Percentiles rank a stretch among this genome's conserved stretches.
Evolutionary conservation across 2,329 filamentous ascomycete species (phyloP).

Genomic region (Colletotrichum musicola): DNA sequence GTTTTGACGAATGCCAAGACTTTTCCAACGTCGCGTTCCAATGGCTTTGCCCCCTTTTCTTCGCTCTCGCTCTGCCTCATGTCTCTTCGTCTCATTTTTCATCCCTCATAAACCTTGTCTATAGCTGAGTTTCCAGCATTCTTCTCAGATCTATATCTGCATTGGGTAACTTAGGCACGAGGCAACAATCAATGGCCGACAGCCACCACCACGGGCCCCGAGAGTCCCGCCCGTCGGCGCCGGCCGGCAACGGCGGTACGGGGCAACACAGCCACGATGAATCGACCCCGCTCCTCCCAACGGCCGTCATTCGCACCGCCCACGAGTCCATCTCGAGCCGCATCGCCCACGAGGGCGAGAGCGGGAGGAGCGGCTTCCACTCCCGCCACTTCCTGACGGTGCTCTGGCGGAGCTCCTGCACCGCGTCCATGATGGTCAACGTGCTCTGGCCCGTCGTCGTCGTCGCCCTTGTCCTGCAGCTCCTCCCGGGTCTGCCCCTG

Average conservation of each 20-base stretch:
- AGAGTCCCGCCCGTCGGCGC: neutral
- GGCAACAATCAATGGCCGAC: neutral
- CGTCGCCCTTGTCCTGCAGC: conserved; percentile 57
- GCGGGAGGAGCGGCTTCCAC: conserved; percentile 58
- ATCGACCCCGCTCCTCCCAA: conserved; percentile 48
- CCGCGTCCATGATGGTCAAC: conserved; percentile 59
- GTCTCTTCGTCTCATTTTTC: neutral
- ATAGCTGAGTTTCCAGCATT: neutral
- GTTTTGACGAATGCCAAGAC: conserved; percentile 25
- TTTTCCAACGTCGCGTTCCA: conserved; percentile 4
- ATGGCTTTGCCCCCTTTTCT: neutral
- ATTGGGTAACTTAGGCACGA: too few species aligned
- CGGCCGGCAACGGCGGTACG: conserved; percentile 20
- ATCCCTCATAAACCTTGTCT: conserved; percentile 10
- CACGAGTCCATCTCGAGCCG: conserved; percentile 32
- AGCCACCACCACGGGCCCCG: conserved; percentile 4
- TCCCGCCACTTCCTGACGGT: conserved; percentile 57
- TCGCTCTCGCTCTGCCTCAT: conserved; percentile 4
- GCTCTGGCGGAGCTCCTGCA: conserved; percentile 58
- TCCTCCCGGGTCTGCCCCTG: conserved; percentile 50
- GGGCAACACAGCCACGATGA: conserved; percentile 33
- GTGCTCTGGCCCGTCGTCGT: conserved; percentile 63
- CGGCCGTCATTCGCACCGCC: conserved; percentile 34
- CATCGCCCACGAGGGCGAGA: conserved; percentile 56
- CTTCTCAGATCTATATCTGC: neutral